These are phyloP conservation scores for Fusarium liriodendri DNA, from an alignment of 2,329 filamentous ascomycete species.

Conservation along the genomic window DNA sequence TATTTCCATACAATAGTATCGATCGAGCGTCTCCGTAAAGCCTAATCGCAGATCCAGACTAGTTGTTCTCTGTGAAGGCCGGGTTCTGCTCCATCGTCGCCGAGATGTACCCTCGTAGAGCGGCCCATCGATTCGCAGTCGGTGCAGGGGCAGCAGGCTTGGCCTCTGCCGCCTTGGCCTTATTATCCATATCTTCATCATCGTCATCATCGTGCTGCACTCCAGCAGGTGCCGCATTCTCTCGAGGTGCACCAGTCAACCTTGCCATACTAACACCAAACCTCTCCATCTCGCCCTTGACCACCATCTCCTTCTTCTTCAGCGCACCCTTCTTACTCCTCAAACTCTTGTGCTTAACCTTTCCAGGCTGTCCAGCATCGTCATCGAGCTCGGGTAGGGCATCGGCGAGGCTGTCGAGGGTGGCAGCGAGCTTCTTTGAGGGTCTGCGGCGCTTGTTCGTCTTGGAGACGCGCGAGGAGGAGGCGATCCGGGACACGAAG, in stretches of 20 bases:
- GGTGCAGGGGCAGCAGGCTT: constrained; percentile 42
- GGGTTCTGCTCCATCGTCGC: constrained; percentile 90
- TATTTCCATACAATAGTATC: constrained; percentile 9
- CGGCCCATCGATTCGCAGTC: constrained; percentile 78
- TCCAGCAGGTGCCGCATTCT: constrained; percentile 19
- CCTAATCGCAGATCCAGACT: neutral
- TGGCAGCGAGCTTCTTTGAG: constrained; percentile 81
- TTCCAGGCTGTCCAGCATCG: constrained; percentile 62
- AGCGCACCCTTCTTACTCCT: constrained; percentile 81
- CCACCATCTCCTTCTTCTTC: constrained; percentile 84
- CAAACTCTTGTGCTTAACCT: constrained; percentile 79
- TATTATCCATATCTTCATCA: constrained; percentile 29
- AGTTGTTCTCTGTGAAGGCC: constrained; percentile 66
- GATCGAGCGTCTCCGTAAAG: neutral
- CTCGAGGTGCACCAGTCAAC: constrained; percentile 61
- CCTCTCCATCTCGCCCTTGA: constrained; percentile 82
- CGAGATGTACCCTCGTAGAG: constrained; percentile 84
- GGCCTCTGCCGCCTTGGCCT: constrained; percentile 14
- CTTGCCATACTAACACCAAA: constrained; percentile 87
- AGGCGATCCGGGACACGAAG: constrained; percentile 82
- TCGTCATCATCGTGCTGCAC: constrained; percentile 25
- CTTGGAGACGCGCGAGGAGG: constrained; percentile 63
- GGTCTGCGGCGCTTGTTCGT: constrained; percentile 62
- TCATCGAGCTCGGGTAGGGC: constrained; percentile 76
- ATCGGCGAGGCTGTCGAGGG: constrained; percentile 80